Percentiles rank a stretch among this genome's conserved stretches.
These are phyloP conservation scores for Cnidoscolus chayamansa DNA, from an alignment of 441 rosid genomes.

Conservation along the genomic window DNA sequence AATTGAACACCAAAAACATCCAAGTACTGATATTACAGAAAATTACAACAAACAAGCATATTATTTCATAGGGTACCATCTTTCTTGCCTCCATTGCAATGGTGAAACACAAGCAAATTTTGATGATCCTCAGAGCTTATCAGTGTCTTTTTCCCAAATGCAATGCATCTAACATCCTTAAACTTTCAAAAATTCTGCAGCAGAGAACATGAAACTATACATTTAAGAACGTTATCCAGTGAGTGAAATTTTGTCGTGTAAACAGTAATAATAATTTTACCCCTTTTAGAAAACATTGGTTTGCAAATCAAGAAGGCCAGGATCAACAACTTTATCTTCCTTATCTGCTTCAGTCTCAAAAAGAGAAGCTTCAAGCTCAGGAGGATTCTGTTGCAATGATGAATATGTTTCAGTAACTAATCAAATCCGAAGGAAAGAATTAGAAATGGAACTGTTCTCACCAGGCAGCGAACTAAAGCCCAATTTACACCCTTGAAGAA, in stretches of 20 bases:
- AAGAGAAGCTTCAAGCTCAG: constrained; percentile 68
- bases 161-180: background rate
- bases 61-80: background rate
- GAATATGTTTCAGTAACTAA: background rate
- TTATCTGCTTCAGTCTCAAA: constrained; percentile 40
- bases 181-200: background rate
- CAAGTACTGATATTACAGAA: constrained; percentile 1
- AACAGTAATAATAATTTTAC: background rate
- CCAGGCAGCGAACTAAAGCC: constrained; percentile 89
- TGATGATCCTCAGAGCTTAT: background rate
- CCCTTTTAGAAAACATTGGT: constrained; percentile 61
- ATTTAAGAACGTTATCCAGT: background rate
- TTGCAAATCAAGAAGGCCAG: constrained; percentile 68
- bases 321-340: constrained; percentile 49
- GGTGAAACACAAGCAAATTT: background rate
- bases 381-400: constrained; percentile 54
- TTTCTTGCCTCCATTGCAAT: background rate
- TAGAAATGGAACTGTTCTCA: constrained; percentile 26
- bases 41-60: constrained; percentile 7
- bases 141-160: background rate
- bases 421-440: background rate
- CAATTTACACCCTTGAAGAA: constrained; percentile 80
- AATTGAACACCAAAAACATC: constrained; percentile 17
- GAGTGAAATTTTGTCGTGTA: background rate
- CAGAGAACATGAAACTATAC: background rate